phyloP scores from a whole-genome alignment of 1,284 basidiomycete genomes.

The Athelia sp. region DNA sequence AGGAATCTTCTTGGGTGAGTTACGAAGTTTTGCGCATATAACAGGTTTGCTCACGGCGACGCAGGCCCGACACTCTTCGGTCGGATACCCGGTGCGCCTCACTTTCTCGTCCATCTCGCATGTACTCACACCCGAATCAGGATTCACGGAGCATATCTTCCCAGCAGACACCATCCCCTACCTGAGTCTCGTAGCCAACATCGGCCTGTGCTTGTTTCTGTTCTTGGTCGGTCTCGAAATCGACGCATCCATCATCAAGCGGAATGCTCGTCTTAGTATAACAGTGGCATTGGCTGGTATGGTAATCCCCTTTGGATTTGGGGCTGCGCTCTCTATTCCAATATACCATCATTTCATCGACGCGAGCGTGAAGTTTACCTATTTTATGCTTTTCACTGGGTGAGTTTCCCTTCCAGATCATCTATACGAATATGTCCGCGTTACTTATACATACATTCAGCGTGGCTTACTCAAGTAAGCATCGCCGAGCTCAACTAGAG shows the following conservation, averaged over 20 bases:
- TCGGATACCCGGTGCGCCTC: conserved; percentile 17
- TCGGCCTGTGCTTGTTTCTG: conserved; percentile 89
- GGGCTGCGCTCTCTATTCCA: conserved; percentile 76
- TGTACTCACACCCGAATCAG: conserved; percentile 42
- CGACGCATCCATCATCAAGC: conserved; percentile 74
- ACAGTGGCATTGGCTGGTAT: conserved; percentile 65
- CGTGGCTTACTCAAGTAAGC: conserved; percentile 75
- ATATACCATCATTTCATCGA: conserved; percentile 82
- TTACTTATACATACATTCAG: conserved; percentile 97
- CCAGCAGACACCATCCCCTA: conserved; percentile 68
- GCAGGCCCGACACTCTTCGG: conserved; percentile 75
- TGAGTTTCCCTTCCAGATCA: background rate
- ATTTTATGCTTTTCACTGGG: conserved; percentile 93
- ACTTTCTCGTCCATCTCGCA: conserved; percentile 36
- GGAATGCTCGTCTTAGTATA: conserved; percentile 64
- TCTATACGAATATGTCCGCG: no score
- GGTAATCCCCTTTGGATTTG: conserved; percentile 78
- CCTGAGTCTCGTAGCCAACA: conserved; percentile 86
- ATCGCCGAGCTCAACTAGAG: no score
- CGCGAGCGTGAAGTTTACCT: conserved; percentile 57
- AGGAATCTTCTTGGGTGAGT: conserved; percentile 77
- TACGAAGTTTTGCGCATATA: background rate
- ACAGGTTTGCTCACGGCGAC: background rate
- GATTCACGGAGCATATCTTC: conserved; percentile 83
- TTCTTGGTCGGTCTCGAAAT: conserved; percentile 93